A percentile compares a stretch with the other conserved stretches of the same genome.
Evolutionary conservation across 768 basidiomycete species (phyloP).

Genomic region (Podaxis mareebaensis): DNA sequence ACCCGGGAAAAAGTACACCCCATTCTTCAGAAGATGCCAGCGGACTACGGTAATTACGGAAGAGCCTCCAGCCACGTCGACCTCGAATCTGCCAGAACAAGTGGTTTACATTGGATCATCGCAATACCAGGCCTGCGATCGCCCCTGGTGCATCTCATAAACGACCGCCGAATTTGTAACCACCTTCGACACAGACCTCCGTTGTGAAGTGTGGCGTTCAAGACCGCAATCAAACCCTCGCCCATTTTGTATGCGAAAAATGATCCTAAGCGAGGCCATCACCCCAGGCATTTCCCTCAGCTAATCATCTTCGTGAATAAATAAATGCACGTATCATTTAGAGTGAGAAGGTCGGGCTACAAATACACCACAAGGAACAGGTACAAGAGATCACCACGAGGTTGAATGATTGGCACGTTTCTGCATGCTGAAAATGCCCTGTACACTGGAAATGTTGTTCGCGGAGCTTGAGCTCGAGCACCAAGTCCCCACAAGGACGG

Average conservation of each 20-base stretch:
- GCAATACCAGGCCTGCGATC: not conserved
- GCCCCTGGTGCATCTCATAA: conserved; percentile 1
- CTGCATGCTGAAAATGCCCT: conserved; percentile 59
- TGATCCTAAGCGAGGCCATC: not conserved
- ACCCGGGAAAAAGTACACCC: not conserved
- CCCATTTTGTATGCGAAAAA: not conserved
- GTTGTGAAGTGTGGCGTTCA: not conserved
- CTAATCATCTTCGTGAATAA: not conserved
- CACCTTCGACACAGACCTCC: not conserved
- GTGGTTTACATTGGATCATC: not conserved
- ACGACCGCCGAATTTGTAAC: not conserved
- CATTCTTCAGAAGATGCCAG: not conserved
- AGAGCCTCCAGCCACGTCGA: not conserved
- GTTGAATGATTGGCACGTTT: conserved; percentile 33
- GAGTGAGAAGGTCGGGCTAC: not conserved
- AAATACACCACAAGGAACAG: conserved; percentile 5
- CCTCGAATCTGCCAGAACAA: not conserved
- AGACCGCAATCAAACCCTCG: not conserved
- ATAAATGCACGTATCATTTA: not conserved
- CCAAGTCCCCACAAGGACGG: conserved; percentile 58
- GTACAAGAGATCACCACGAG: conserved; percentile 13
- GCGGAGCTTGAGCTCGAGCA: conserved; percentile 17
- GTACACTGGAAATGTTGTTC: conserved; percentile 30
- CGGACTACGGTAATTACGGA: not conserved
- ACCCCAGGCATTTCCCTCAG: not conserved